Conservation (phyloP, 2,329 filamentous ascomycete genomes). For the Penicillium sp. region DNA sequence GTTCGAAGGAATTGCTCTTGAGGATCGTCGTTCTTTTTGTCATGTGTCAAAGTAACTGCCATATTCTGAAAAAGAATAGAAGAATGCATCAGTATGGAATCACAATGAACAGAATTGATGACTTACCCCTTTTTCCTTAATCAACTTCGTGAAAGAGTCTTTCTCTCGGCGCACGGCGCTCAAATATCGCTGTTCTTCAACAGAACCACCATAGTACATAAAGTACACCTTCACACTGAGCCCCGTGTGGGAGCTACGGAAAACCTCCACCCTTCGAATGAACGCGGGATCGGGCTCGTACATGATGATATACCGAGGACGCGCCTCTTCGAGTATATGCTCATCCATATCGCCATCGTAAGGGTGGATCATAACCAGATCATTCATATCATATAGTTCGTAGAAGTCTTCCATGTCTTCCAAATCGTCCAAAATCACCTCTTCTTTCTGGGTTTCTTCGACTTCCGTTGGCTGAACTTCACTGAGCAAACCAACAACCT, state of each 20-base stretch:
- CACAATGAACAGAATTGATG: background rate
- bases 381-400: slow-evolving; percentile 86
- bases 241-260: slow-evolving; percentile 89
- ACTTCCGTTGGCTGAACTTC: slow-evolving; percentile 79
- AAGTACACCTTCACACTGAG: slow-evolving; percentile 92
- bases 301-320: slow-evolving; percentile 95
- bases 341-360: slow-evolving; percentile 97
- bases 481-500: slow-evolving; percentile 79
- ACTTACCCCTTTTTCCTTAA: slow-evolving; percentile 78
- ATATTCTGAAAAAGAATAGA: slow-evolving; percentile 57
- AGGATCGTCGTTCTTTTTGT: slow-evolving; percentile 72
- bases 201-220: slow-evolving; percentile 90
- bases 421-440: slow-evolving; percentile 73
- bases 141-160: slow-evolving; percentile 90
- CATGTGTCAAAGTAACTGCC: slow-evolving; percentile 80
- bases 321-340: slow-evolving; percentile 90
- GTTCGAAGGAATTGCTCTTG: slow-evolving; percentile 92
- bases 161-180: slow-evolving; percentile 91
- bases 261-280: slow-evolving; percentile 91
- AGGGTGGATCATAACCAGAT: slow-evolving; percentile 84
- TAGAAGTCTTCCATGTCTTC: slow-evolving; percentile 93
- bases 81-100: slow-evolving; percentile 14
- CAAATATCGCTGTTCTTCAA: slow-evolving; percentile 93
- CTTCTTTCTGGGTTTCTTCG: slow-evolving; percentile 69
- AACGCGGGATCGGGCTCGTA: slow-evolving; percentile 96